Evolutionary conservation across 106 monocot genomes (phyloP), one percentile per base, ranked within the genome.

Genomic region (Dendrobium chrysotoxum): DNA sequence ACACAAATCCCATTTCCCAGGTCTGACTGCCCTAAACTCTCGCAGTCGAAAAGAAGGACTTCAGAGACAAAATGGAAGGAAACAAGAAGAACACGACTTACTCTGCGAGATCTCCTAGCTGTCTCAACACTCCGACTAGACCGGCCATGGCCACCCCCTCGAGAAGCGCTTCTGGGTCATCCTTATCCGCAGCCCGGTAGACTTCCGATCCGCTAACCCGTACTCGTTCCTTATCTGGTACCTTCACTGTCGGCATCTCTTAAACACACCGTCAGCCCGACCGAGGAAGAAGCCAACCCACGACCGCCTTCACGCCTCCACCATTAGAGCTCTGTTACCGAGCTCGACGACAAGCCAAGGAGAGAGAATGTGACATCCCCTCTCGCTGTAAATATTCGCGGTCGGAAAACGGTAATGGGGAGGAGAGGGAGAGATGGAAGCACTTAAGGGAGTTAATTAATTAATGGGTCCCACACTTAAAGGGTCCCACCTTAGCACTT

Each of bases 71-170:
- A 42, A 39, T 31, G 40, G 53, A 78, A 54, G 26, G 76, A 64
- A 61, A 76, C 26, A 17, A 46, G n/a, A 28, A 8, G 21, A 50
- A 68, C 8, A 31, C 44, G 0, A 81, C 91, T 88, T 76, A 99
- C 99, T 93, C 93, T 28, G 99, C 89, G 53, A 95, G 95, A 89
- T 99, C 99, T 46, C 99, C 99, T 42, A 99, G 95, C 93, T 99
- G 99, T 26, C 99, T 91, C 13, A 99, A 78, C 25, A 95, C 84
- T 81, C 99, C 99, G 40, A 95, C 99, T 80, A 99, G 91, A 2
- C 98, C 98, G 26, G 95, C 99, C 99, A 99, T 95, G 82, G 99
- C 91, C 75, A 99, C 99, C 16, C 95, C 99, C 73, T 99, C 99
- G 58, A 99, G 99, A 39, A 99, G 61, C 75, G 95, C 99, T 84